phyloP scores from a whole-genome alignment of 768 basidiomycete genomes.

The Lactifluus pinguis region DNA sequence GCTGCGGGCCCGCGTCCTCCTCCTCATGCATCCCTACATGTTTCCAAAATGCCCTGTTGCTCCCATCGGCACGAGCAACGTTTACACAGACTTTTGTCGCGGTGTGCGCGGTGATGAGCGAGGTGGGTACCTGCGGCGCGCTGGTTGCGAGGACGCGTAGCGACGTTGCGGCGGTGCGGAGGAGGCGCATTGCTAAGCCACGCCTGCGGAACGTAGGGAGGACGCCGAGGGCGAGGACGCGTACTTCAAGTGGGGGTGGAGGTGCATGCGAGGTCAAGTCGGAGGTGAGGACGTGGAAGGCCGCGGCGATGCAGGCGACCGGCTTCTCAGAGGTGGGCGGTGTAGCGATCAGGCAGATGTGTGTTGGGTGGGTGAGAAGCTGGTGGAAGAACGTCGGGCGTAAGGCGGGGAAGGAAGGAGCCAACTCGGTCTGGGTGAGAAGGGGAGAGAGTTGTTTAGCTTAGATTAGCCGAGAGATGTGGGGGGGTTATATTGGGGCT shows the following conservation, averaged over 20 bases:
- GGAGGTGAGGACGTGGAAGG: conserved; percentile 24
- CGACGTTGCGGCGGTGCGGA: conserved; percentile 27
- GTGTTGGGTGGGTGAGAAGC: conserved; percentile 13
- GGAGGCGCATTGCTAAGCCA: conserved; percentile 37
- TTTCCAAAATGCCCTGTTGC: conserved; percentile 4
- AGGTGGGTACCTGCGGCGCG: conserved; percentile 6
- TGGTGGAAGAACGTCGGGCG: conserved; percentile 17
- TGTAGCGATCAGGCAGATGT: conserved; percentile 14
- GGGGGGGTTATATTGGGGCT: neutral
- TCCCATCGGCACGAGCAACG: conserved; percentile 1
- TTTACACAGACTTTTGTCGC: neutral
- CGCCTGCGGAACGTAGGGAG: conserved; percentile 35
- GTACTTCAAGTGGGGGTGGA: conserved; percentile 40
- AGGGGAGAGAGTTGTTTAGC: too few species aligned
- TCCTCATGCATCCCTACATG: conserved; percentile 12
- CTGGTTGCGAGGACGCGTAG: conserved; percentile 12
- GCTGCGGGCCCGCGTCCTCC: neutral
- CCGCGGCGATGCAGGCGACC: conserved; percentile 11
- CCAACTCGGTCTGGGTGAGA: neutral
- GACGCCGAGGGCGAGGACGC: conserved; percentile 47
- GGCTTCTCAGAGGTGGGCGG: conserved; percentile 11
- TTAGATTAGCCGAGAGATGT: neutral
- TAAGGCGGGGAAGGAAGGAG: conserved; percentile 2
- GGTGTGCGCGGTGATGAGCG: neutral
- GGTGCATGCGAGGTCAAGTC: conserved; percentile 28